Conservation (phyloP, 805 yeast genomes). For the Saccharomycopsis vini region DNA sequence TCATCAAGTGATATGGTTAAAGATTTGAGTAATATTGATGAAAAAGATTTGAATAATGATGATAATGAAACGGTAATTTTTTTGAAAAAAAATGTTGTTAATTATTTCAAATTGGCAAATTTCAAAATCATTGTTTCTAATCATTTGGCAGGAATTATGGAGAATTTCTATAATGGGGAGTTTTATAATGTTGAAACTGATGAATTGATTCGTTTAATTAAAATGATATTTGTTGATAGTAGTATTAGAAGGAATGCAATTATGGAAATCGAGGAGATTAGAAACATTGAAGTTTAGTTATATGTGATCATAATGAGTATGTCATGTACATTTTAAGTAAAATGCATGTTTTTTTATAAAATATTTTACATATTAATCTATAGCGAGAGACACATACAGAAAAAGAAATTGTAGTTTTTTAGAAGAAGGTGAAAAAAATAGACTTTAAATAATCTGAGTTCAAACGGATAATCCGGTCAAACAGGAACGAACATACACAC, state of each 20-base stretch:
- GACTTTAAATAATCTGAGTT: no score
- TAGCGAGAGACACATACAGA: no score
- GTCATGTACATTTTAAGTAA: neutral
- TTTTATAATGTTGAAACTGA: slow-evolving; percentile 33
- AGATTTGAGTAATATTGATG: neutral
- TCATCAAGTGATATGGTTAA: neutral
- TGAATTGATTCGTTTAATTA: slow-evolving; percentile 30
- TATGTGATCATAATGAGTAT: neutral
- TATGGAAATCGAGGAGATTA: slow-evolving; percentile 33
- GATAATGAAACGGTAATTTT: slow-evolving; percentile 2
- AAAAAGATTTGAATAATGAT: neutral
- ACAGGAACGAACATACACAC: no score
- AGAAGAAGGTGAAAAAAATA: no score
- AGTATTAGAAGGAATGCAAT: slow-evolving; percentile 34
- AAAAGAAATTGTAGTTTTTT: no score
- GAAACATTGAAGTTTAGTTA: slow-evolving; percentile 22
- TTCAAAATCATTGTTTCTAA: slow-evolving; percentile 14
- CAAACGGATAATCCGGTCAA: no score
- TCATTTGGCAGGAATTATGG: slow-evolving; percentile 35
- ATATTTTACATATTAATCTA: no score
- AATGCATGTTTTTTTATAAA: no score
- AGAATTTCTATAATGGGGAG: slow-evolving; percentile 36
- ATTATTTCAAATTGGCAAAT: slow-evolving; percentile 14
- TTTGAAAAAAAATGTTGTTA: slow-evolving; percentile 11
- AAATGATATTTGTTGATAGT: slow-evolving; percentile 32